These are phyloP conservation scores for Linaria vulgaris DNA, from an alignment of 257 asterid species.

Conservation along the genomic window DNA sequence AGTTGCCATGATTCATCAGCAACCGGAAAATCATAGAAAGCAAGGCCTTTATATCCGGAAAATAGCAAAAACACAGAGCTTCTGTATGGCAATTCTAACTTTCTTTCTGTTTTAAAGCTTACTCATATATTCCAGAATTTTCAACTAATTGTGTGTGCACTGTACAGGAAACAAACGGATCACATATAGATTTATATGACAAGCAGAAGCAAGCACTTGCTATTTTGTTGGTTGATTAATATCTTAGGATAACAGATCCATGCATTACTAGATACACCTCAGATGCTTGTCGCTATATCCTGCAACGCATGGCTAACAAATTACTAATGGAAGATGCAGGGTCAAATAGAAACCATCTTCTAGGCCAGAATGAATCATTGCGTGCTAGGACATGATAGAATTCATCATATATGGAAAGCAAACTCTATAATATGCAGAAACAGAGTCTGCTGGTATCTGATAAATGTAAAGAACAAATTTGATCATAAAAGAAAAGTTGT, in stretches of 20 bases:
- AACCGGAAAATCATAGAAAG: not conserved
- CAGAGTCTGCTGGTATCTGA: not conserved
- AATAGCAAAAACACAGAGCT: not conserved
- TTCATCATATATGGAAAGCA: constrained; percentile 1
- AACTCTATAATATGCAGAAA: not conserved
- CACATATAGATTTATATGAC: not conserved
- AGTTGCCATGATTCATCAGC: constrained; percentile 19
- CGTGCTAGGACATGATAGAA: constrained; percentile 15
- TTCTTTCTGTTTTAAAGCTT: not conserved
- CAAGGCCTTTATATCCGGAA: not conserved
- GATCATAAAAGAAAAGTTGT: constrained; percentile 9
- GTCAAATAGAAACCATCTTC: constrained; percentile 18
- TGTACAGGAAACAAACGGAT: not conserved
- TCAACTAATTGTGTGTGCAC: not conserved
- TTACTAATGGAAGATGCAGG: constrained; percentile 14
- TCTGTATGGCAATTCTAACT: not conserved
- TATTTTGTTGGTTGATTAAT: constrained; percentile 1
- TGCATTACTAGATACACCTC: constrained; percentile 4
- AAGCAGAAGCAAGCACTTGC: not conserved
- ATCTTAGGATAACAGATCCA: constrained; percentile 15
- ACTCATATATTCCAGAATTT: not conserved
- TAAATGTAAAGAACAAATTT: not conserved
- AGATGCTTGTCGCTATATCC: constrained; percentile 6
- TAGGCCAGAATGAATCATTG: constrained; percentile 8
- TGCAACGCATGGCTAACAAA: constrained; percentile 21